Percentiles rank a stretch among this genome's conserved stretches.
phyloP scores from a whole-genome alignment of 441 rosid species.

The Gossypium trilobum region DNA sequence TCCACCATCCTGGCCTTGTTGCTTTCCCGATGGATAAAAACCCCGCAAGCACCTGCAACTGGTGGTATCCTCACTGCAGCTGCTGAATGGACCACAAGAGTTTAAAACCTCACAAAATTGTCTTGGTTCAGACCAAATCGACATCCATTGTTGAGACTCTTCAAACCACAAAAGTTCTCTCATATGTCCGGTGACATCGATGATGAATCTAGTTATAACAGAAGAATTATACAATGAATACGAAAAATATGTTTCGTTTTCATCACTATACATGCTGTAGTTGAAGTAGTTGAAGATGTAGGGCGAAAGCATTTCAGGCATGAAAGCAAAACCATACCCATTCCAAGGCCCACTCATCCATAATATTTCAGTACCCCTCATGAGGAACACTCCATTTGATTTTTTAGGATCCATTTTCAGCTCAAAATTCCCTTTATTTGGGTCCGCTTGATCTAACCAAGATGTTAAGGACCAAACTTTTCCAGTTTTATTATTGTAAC shows the following conservation, averaged over 20 bases:
- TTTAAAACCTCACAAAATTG: background rate
- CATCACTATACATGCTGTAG: conserved; percentile 5
- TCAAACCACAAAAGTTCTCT: background rate
- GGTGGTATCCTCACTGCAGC: background rate
- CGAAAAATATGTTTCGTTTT: conserved; percentile 17
- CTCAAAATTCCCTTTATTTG: conserved; percentile 5
- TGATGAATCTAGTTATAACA: background rate
- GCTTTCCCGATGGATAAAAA: background rate
- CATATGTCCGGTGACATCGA: background rate
- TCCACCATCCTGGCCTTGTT: background rate
- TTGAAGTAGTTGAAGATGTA: conserved; percentile 7
- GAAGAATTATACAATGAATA: background rate
- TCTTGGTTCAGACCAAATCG: conserved; percentile 9
- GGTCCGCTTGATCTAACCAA: conserved; percentile 11
- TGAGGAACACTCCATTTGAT: conserved; percentile 1
- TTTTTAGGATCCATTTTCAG: conserved; percentile 7
- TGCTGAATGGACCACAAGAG: conserved; percentile 9
- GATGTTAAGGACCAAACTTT: conserved; percentile 14
- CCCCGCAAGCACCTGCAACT: conserved; percentile 13
- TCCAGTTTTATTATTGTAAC: background rate
- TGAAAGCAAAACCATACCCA: background rate
- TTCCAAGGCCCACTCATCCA: conserved; percentile 12
- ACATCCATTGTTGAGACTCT: background rate
- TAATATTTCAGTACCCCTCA: background rate
- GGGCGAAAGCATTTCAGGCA: conserved; percentile 9